Evolutionary conservation across 257 asterid genomes (phyloP).

Genomic region (Agastache rugosa): DNA sequence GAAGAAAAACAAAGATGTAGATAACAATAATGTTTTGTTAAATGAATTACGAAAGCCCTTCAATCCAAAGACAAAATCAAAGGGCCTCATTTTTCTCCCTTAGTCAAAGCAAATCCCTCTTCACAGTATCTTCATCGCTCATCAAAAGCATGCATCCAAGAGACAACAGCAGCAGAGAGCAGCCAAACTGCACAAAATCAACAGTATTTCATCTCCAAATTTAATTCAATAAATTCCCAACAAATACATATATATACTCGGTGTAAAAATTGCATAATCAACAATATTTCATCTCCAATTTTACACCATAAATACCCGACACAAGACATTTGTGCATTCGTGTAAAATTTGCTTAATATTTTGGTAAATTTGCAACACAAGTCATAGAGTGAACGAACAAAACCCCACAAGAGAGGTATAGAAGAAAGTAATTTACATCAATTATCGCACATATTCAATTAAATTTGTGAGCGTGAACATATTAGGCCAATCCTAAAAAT

Average conservation of each 20-base stretch:
- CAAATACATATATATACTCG: background rate
- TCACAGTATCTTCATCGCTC: slow-evolving; percentile 39
- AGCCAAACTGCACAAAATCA: slow-evolving; percentile 60
- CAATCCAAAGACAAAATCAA: slow-evolving; percentile 33
- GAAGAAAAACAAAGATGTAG: slow-evolving; percentile 5
- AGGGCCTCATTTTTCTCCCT: background rate
- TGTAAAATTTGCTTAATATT: background rate
- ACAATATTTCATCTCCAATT: background rate
- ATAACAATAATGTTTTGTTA: slow-evolving; percentile 26
- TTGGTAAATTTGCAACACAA: background rate
- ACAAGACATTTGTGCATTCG: background rate
- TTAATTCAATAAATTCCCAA: background rate
- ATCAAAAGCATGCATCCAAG: slow-evolving; percentile 65
- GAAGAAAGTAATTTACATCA: background rate
- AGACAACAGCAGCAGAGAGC: slow-evolving; percentile 77
- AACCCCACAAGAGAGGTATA: background rate
- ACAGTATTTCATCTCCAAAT: background rate
- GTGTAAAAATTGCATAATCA: background rate
- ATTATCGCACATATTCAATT: background rate
- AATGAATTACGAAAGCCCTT: slow-evolving; percentile 26
- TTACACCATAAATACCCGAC: background rate
- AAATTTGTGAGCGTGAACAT: background rate
- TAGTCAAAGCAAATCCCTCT: slow-evolving; percentile 28
- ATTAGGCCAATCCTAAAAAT: background rate
- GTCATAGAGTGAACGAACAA: background rate